Conservation (phyloP, 345 rosid species). For the Raphanus sativus region DNA sequence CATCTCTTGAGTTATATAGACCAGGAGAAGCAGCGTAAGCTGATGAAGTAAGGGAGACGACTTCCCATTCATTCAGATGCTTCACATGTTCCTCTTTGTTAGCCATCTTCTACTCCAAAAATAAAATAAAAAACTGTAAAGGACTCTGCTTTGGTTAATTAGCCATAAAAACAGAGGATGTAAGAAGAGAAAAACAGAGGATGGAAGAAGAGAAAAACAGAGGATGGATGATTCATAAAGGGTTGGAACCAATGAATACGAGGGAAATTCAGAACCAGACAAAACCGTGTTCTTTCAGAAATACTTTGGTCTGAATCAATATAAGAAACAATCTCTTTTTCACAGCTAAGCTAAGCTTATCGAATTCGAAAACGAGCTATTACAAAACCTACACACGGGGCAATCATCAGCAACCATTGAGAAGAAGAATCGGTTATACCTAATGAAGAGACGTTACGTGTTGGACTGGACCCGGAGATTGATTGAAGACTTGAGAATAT, state of each 20-base stretch:
- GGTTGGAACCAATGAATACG: neutral
- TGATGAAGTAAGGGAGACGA: conserved; percentile 89
- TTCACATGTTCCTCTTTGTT: conserved; percentile 41
- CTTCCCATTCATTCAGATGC: conserved; percentile 78
- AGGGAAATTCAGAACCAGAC: neutral
- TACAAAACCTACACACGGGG: neutral
- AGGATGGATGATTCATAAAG: neutral
- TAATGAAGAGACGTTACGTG: neutral
- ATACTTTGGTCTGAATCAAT: too few relatives aligned
- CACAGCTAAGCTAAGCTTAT: neutral
- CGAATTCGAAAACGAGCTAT: neutral
- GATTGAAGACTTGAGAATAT: neutral
- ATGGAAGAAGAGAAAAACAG: neutral
- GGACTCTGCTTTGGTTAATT: neutral
- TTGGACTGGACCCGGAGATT: neutral
- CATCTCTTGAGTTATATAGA: conserved; percentile 51
- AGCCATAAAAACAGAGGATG: neutral
- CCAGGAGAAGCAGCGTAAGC: conserved; percentile 91
- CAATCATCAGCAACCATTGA: neutral
- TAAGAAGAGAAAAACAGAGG: neutral
- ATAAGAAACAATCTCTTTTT: neutral
- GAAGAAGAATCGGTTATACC: neutral
- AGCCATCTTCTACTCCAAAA: conserved; percentile 48
- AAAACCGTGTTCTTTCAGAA: too few relatives aligned
- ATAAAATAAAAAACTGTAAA: neutral